Conservation (phyloP, 1,284 basidiomycete species). For the Cryptococcus deneoformans region DNA sequence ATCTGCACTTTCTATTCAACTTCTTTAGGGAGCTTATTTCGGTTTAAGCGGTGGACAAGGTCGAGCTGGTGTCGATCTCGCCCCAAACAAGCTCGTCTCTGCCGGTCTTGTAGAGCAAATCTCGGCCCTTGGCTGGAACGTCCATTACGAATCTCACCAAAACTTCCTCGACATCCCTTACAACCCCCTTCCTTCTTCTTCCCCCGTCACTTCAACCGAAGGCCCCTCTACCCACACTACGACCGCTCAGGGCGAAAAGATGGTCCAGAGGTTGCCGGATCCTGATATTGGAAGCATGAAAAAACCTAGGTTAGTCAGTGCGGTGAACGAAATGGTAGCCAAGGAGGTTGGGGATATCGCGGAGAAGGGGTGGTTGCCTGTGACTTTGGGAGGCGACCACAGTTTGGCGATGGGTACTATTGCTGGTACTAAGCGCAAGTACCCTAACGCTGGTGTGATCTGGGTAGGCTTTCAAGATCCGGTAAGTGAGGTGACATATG, state of each 20-base stretch:
- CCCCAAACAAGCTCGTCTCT: conserved; percentile 79
- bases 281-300: conserved; percentile 82
- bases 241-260: conserved; percentile 1
- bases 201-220: background rate
- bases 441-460: conserved; percentile 73
- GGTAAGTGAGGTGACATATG: background rate
- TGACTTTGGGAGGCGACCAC: conserved; percentile 97
- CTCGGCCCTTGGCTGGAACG: conserved; percentile 77
- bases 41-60: conserved; percentile 54
- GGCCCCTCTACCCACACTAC: background rate
- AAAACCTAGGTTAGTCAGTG: conserved; percentile 82
- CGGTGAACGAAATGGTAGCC: conserved; percentile 80
- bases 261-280: conserved; percentile 32
- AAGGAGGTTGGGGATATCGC: conserved; percentile 70
- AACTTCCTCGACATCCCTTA: conserved; percentile 71
- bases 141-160: conserved; percentile 83
- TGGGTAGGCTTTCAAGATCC: conserved; percentile 65
- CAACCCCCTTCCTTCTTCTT: conserved; percentile 25
- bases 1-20: background rate
- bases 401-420: conserved; percentile 87
- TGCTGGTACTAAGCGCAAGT: conserved; percentile 49
- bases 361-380: conserved; percentile 72
- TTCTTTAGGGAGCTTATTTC: background rate
- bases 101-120: conserved; percentile 80
- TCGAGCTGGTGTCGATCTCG: conserved; percentile 82